Base-by-base conservation (phyloP, 768 basidiomycete species). In the Hortiboletus flavorubellus region DNA sequence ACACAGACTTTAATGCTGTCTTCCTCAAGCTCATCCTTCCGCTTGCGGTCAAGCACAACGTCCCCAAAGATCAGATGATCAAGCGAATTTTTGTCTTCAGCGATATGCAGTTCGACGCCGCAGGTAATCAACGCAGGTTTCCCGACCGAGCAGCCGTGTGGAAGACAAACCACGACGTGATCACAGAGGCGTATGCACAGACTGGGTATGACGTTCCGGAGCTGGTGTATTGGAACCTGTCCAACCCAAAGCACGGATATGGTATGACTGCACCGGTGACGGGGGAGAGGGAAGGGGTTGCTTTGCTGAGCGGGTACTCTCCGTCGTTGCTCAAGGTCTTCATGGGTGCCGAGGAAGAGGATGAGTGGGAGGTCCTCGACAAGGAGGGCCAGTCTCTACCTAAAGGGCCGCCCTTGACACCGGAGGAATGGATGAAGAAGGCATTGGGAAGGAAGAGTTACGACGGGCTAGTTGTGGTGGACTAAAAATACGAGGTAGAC, bases 1-100 rank as follows among this genome's bases (percentile, higher is more conserved):
- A 83, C 70, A 89, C 87, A 5, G 72, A 89, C 53, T 73, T 87
- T 31, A 69, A 80, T 33, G 78, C 82, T 1, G 81, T 87, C 16
- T 86, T 91, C 67, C 64, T 80, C 42, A 69, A 81, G 15, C 76
- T 89, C 34, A 72, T 90, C 12, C 78, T 89, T 16, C 82, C 83
- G 0, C 77, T 84, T 8, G 87, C 87, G 8, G 61, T 80, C 54
- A 61, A 74, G 65, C 70, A 86, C 59, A 73, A 81, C 0, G 70
- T 91, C n/a, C 73, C 74, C 48, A 78, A 76, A 53, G 85, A 85
- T 49, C 80, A 89, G 45, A 89, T 90, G 87, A 79, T 90, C 72
- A 84, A 86, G 72, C 79, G 85, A 5, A 70, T 90, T 0, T 89
- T 91, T 64, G 76, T 90, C 41, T 90, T 91, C 66, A 81, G 82